Evolutionary conservation across 805 yeast species (phyloP).

Genomic region (Alloascoidea hylecoeti): DNA sequence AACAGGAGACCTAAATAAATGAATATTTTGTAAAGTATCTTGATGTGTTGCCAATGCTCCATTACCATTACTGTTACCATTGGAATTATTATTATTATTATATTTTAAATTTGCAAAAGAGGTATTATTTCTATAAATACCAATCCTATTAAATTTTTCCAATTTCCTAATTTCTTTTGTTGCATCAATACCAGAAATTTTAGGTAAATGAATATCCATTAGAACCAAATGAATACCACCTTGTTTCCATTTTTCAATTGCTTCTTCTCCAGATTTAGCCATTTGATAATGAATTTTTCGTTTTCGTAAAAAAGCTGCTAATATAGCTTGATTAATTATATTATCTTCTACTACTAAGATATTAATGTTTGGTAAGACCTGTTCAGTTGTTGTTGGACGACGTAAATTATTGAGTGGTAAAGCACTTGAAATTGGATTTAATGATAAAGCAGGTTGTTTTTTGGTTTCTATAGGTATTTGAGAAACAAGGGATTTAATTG

Average conservation of each 20-base stretch:
- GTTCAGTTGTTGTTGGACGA: not conserved
- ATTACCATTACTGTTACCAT: not conserved
- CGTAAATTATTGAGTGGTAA: too few species aligned
- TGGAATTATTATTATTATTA: not conserved
- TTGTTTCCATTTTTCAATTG: conserved; percentile 65
- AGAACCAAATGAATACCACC: conserved; percentile 75
- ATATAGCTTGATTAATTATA: conserved; percentile 66
- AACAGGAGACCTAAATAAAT: conserved; percentile 55
- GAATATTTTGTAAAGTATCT: conserved; percentile 36
- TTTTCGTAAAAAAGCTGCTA: conserved; percentile 32
- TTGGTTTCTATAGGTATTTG: too few species aligned
- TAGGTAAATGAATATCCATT: conserved; percentile 81
- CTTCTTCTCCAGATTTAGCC: conserved; percentile 70
- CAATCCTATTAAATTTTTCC: conserved; percentile 53
- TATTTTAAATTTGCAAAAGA: not conserved
- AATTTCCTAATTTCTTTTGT: conserved; percentile 61
- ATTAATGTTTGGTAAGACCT: conserved; percentile 48
- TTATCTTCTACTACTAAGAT: conserved; percentile 78
- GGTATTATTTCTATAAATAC: conserved; percentile 20
- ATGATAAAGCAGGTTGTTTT: too few species aligned
- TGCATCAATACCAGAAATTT: conserved; percentile 72
- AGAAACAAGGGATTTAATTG: too few species aligned
- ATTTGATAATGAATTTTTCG: conserved; percentile 61
- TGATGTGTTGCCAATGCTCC: conserved; percentile 7
- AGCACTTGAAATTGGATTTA: too few species aligned